Percentiles rank a stretch among this genome's conserved stretches.
phyloP scores from a whole-genome alignment of 306 rosid species.

The Gastrolobium villosum region DNA sequence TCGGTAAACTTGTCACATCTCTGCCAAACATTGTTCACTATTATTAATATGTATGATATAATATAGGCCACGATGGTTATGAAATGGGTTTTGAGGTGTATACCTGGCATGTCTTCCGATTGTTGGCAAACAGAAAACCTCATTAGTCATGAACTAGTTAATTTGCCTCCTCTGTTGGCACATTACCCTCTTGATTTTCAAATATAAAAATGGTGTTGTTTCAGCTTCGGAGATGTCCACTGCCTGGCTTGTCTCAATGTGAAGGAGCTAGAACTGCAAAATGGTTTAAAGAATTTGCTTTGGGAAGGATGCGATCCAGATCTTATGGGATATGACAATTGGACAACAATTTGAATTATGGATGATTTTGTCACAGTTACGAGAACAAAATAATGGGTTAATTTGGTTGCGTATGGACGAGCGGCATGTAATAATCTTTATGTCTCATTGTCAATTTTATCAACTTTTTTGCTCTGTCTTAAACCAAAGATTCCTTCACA shows the following conservation, averaged over 20 bases:
- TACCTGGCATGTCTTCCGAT: conserved; percentile 44
- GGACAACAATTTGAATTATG: conserved; percentile 28
- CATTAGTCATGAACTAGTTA: conserved; percentile 44
- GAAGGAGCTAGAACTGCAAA: conserved; percentile 41
- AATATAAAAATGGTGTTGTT: conserved; percentile 8
- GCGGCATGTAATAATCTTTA: conserved; percentile 39
- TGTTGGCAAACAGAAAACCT: conserved; percentile 43
- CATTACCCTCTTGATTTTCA: conserved; percentile 40
- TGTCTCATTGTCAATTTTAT: conserved; percentile 37
- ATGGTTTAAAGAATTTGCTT: conserved; percentile 27
- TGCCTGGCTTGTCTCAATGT: conserved; percentile 47
- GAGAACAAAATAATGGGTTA: conserved; percentile 28
- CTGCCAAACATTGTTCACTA: conserved; percentile 53
- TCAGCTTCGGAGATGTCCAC: conserved; percentile 2
- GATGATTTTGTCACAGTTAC: conserved; percentile 16
- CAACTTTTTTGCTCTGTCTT: background rate
- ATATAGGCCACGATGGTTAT: background rate
- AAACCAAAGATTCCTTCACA: background rate
- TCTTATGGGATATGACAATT: conserved; percentile 34
- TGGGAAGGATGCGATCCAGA: background rate
- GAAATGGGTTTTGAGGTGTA: conserved; percentile 21
- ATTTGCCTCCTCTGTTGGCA: conserved; percentile 57
- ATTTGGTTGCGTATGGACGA: conserved; percentile 45
- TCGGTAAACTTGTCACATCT: conserved; percentile 50
- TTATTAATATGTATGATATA: conserved; percentile 36